Evolutionary conservation across 2,329 filamentous ascomycete genomes (phyloP).

Genomic region (Phialocephala sp.): DNA sequence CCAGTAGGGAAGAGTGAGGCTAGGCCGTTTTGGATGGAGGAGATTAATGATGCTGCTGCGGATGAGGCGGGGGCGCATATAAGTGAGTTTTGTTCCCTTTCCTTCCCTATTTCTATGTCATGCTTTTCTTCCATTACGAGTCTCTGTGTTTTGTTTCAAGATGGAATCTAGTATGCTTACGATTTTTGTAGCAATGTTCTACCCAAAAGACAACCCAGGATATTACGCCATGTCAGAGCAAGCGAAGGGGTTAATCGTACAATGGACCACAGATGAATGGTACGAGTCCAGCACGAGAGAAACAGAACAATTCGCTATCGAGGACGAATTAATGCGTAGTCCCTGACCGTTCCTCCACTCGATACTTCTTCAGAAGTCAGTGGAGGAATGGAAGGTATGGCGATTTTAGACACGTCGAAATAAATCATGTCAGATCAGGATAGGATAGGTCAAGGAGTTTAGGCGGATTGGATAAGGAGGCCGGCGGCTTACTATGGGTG

Average conservation of each 20-base stretch:
- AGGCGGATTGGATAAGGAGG: no score
- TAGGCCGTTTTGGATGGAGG: constrained; percentile 67
- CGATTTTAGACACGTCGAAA: no score
- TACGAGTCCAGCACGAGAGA: constrained; percentile 58
- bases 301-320: constrained; percentile 23
- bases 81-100: constrained; percentile 51
- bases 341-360: no score
- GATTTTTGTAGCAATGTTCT: constrained; percentile 68
- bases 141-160: no score
- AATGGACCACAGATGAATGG: constrained; percentile 71
- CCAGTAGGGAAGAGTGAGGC: constrained; percentile 57
- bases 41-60: constrained; percentile 76
- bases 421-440: no score
- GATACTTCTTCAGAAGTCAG: no score
- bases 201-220: constrained; percentile 71
- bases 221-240: constrained; percentile 71
- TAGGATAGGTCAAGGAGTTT: no score
- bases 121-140: not conserved
- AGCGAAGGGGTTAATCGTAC: constrained; percentile 67
- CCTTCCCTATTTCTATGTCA: not conserved
- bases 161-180: constrained; percentile 27
- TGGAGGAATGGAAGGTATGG: no score
- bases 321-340: constrained; percentile 19
- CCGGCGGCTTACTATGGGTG: no score
- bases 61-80: constrained; percentile 86